A percentile compares a stretch with the other conserved stretches of the same genome.
phyloP scores from a whole-genome alignment of 2,329 filamentous ascomycete species.

The Colletotrichum chrysophilum region DNA sequence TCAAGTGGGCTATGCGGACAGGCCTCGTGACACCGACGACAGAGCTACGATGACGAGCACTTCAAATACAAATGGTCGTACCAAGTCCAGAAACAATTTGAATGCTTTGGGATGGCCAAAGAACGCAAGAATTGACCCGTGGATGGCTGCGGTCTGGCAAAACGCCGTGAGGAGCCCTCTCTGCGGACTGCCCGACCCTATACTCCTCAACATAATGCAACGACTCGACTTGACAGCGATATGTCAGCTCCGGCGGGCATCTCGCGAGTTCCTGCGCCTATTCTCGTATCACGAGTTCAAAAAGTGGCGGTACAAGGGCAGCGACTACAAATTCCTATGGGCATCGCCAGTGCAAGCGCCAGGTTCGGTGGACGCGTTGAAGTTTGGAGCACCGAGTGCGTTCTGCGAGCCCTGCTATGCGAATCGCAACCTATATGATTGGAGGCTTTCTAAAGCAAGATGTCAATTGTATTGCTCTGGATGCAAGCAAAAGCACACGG shows the following conservation, averaged over 20 bases:
- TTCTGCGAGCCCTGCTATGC: neutral
- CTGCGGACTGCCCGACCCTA: neutral
- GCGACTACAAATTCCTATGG: neutral
- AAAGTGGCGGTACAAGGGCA: neutral
- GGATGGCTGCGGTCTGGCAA: neutral
- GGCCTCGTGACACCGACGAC: neutral
- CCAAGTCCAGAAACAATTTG: neutral
- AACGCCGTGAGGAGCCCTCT: neutral
- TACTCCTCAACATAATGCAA: neutral
- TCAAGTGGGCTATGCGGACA: neutral
- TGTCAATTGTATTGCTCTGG: neutral
- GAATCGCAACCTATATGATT: neutral
- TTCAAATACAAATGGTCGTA: neutral
- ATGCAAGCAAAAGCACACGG: neutral
- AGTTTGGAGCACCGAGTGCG: neutral
- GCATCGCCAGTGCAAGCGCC: neutral
- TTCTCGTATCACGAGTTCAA: neutral
- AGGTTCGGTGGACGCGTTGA: neutral
- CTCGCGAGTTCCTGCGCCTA: neutral
- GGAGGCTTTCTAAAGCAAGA: neutral
- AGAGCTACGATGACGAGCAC: neutral
- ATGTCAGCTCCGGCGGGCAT: neutral
- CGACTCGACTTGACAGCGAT: neutral
- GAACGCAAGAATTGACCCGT: neutral
- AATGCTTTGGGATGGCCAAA: neutral